Percentiles rank a stretch among this genome's conserved stretches.
Evolutionary conservation across 371 early-diverging fungal genomes (phyloP).

Genomic region (Dichotomocladium elegans): DNA sequence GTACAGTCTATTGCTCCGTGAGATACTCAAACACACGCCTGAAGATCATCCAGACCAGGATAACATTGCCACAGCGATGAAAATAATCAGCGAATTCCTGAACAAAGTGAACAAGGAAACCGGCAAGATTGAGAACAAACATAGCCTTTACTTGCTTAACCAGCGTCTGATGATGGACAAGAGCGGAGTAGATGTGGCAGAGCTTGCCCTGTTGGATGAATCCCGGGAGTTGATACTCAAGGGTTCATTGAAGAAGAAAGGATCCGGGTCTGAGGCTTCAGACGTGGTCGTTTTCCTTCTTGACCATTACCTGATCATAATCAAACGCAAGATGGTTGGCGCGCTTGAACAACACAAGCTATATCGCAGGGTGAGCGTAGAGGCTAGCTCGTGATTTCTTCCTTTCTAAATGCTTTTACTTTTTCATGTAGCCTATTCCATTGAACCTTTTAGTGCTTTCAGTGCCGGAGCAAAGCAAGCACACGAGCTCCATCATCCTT

Average conservation of each 20-base stretch:
- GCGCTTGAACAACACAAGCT: slow-evolving; percentile 36
- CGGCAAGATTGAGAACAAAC: slow-evolving; percentile 75
- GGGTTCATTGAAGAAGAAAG: slow-evolving; percentile 71
- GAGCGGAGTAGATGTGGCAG: slow-evolving; percentile 25
- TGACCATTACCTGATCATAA: slow-evolving; percentile 81
- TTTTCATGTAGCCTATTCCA: slow-evolving; percentile 76
- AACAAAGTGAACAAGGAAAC: slow-evolving; percentile 73
- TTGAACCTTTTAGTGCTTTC: slow-evolving; percentile 64
- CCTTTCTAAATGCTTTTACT: not conserved
- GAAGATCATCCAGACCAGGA: slow-evolving; percentile 72
- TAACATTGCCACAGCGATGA: slow-evolving; percentile 59
- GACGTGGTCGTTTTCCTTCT: slow-evolving; percentile 78
- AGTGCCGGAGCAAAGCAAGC: slow-evolving; percentile 51
- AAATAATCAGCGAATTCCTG: slow-evolving; percentile 68
- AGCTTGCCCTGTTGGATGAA: slow-evolving; percentile 47
- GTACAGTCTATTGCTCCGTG: slow-evolving; percentile 80
- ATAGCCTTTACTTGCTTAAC: slow-evolving; percentile 9
- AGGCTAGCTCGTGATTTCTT: not conserved
- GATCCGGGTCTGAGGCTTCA: slow-evolving; percentile 60
- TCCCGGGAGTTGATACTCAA: slow-evolving; percentile 74
- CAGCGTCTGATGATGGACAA: not conserved
- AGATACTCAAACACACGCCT: slow-evolving; percentile 76
- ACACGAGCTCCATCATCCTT: slow-evolving; percentile 34
- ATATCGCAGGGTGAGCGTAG: slow-evolving; percentile 31
- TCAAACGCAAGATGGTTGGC: slow-evolving; percentile 49